Evolutionary conservation across 2,329 filamentous ascomycete genomes (phyloP), one percentile per base, ranked within the genome.

Genomic region (Botrytis porri): DNA sequence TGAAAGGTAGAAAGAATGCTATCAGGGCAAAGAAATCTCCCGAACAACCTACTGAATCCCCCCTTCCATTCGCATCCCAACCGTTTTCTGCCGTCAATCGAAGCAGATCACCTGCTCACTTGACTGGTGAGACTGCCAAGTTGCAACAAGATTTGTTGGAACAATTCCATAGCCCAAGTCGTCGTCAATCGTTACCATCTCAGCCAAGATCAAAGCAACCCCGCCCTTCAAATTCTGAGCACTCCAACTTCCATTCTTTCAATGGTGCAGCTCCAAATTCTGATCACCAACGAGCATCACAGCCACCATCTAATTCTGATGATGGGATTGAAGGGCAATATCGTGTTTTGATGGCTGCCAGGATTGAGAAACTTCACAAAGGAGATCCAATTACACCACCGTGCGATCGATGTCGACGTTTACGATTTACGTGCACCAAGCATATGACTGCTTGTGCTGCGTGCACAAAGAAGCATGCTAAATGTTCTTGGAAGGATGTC

Each of bases 401-500:
- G 0, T 97, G 94, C 80, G 94, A 97, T 80, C 87, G 93, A 54
- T 97, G 94, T 80, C 87, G 94, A 62, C 87, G 94, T 43, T 84
- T 97, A 25, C 90, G 92, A 76, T 93, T 94, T 83, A 89, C 93
- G 73, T 97, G 94, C 75, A 84, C 95, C 65, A 97, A 97, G 82
- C 93, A 97, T 75, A 85, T 96, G 57, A 97, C 93, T 0, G 93
- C 93, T 14, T 97, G 94, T 79, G 89, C 92, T 81, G 93, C 93
- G 35, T 97, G 94, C 81, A 97, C 94, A 0, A 95, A 93, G 81
- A 97, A 97, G 81, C 94, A 97, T 80, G 93, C 93, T 32, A 95
- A 94, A 78, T 97, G 94, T 81, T 90, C 90, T 22, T 97, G 94
- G 94, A 92, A 90, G 77, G 89, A 92, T 62, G 88, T 96, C n/a